Evolutionary conservation across 345 rosid genomes (phyloP), one percentile per base, ranked within the genome.

Genomic region (Balakata baccata): DNA sequence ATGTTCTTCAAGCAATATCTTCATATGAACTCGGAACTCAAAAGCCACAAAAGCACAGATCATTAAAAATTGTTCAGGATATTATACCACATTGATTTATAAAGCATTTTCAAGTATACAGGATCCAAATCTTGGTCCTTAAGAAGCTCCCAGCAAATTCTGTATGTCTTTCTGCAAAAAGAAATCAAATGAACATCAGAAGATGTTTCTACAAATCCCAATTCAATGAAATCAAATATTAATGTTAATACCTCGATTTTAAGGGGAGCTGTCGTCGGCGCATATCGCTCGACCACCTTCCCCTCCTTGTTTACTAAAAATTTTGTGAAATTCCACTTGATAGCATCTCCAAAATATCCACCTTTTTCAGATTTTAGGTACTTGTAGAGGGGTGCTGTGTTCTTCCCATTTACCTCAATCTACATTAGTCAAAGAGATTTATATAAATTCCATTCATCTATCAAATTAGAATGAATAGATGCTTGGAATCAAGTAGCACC

Each of bases 301-400:
- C 98, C 98, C 77, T 84, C 85, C 80, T 82, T 94, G 71, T 89
- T 84, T 3, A 89, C 97, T 79, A 94, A 77, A 79, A 92, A 90
- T 80, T 92, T 94, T 6, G 97, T 89, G 68, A 94, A 94, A 75
- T 94, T 94, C 98, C 97, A 94, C 70, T 94, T 94, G 67, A 94
- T 89, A 70, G 88, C 84, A 62, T 89, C 92, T 69, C 87, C 93
- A 10, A 94, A 80, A 57, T 67, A 73, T 63, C 96, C 97, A 0
- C 97, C 95, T 77, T 92, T 88, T 80, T 90, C 84, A 20, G 90
- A 82, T 81, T 94, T 94, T 10, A 92, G 82, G 85, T 85, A 94
- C 78, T 86, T 86, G 92, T 87, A 94, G 50, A 94, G 82, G 1
- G 94, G 93, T 45, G 87, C 84, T 6, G 93, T 56, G 37, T 92